These are phyloP conservation scores for Candida sojae DNA, from an alignment of 1,139 yeast genomes.

Conservation along the genomic window DNA sequence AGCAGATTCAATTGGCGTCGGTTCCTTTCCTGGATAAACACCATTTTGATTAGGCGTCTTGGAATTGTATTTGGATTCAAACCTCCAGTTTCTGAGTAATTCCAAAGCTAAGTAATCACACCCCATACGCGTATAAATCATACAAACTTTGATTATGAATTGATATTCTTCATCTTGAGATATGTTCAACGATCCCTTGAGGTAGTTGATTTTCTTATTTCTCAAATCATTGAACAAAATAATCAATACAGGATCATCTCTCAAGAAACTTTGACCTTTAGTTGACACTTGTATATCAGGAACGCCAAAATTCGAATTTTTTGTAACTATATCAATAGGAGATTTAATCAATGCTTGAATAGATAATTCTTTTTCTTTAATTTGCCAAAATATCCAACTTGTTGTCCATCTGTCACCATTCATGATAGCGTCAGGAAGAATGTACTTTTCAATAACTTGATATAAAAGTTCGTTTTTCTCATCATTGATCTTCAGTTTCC, in stretches of 20 bases:
- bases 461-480: conserved; percentile 34
- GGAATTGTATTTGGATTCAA: conserved; percentile 20
- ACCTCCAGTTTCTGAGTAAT: conserved; percentile 69
- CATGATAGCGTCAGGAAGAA: conserved; percentile 59
- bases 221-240: conserved; percentile 66
- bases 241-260: conserved; percentile 81
- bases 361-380: conserved; percentile 52
- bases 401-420: conserved; percentile 81
- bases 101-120: conserved; percentile 77
- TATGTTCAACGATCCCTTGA: conserved; percentile 50
- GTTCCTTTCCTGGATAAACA: not conserved
- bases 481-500: conserved; percentile 9
- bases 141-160: conserved; percentile 61
- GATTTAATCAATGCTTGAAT: conserved; percentile 66
- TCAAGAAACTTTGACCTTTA: conserved; percentile 51
- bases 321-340: conserved; percentile 46
- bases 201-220: conserved; percentile 46
- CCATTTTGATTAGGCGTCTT: not conserved
- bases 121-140: conserved; percentile 84
- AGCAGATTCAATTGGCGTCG: not conserved
- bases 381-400: conserved; percentile 80
- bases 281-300: conserved; percentile 18
- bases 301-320: conserved; percentile 24
- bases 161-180: conserved; percentile 55
- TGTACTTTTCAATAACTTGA: conserved; percentile 49